Percentiles rank a stretch among this genome's conserved stretches.
phyloP scores from a whole-genome alignment of 2,329 filamentous ascomycete genomes.

The Cryphonectria naterciae region DNA sequence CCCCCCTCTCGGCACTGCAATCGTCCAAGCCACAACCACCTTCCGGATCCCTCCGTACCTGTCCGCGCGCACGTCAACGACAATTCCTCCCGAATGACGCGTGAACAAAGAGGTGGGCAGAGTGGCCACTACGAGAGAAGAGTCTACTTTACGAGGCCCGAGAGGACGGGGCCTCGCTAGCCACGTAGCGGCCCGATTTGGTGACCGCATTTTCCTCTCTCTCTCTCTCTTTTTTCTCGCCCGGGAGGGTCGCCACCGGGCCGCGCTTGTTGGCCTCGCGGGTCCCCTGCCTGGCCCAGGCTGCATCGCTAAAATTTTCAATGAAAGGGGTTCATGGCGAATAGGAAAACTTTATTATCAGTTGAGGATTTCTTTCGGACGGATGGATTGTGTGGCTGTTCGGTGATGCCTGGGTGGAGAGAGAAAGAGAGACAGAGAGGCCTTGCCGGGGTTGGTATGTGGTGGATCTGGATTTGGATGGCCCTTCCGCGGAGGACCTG shows the following conservation, averaged over 20 bases:
- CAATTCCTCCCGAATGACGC: not conserved
- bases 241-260: not conserved
- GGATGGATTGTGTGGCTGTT: not conserved
- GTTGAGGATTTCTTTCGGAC: not conserved
- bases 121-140: not conserved
- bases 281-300: not conserved
- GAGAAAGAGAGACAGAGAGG: too few species aligned
- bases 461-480: not conserved
- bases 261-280: not conserved
- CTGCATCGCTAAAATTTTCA: not conserved
- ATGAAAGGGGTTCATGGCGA: not conserved
- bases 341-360: not conserved
- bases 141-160: not conserved
- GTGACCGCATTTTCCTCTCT: not conserved
- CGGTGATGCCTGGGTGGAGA: not conserved
- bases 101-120: not conserved
- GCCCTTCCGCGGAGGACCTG: not conserved
- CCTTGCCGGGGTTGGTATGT: too few species aligned
- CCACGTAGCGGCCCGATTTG: not conserved
- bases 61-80: not conserved
- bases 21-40: not conserved
- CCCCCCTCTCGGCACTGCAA: not conserved
- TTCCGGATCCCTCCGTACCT: constrained; percentile 1
- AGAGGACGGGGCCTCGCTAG: not conserved
- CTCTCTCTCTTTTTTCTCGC: too few species aligned